Evolutionary conservation across 2,329 filamentous ascomycete genomes (phyloP), one percentile per base, ranked within the genome.

Genomic region (Diplodia scrobiculata): DNA sequence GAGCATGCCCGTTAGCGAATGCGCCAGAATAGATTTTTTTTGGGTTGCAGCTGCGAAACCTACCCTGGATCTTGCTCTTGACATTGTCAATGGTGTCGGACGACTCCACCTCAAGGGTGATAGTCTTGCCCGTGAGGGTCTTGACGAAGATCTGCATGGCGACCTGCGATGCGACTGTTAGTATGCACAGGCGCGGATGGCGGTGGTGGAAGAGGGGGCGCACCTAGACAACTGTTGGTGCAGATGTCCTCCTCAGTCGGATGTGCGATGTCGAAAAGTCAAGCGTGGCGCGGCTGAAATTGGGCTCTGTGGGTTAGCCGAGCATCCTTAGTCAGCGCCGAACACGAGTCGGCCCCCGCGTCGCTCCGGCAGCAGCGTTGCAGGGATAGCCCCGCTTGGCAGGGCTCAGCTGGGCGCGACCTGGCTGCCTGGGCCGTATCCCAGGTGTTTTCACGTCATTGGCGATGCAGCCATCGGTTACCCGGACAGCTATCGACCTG

Each of bases 51-150:
- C 14, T 52, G 48, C 58, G 48, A 17, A 72, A 34, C 82, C 65
- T 79, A 88, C 86, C 86, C 81, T 89, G 87, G 76, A 89, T 89
- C 89, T 99, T 98, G 86, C 91, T 92, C 90, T 98, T 98, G 86
- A 99, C 95, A 90, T 98, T 98, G 89, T 98, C 95, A 84, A 99
- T 98, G 80, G 94, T 98, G 85, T 99, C 95, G 79, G 90, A 94
- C 78, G 92, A 97, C 90, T 98, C 95, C 85, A 98, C 95, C 92
- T 99, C 95, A 78, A 99, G 93, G 90, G 95, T 98, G 90, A 98
- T 98, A 81, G 95, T 98, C 91, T 98, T 98, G 80, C 95, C 95
- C 91, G 95, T 98, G 77, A 98, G 76, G 82, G 84, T 85, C 79
- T 86, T 86, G 74, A 86, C 84, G 81, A 86, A 80, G 71, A 80